phyloP scores from a whole-genome alignment of 2,329 filamentous ascomycete genomes.

The Pseudopyrenochaeta lycopersici region DNA sequence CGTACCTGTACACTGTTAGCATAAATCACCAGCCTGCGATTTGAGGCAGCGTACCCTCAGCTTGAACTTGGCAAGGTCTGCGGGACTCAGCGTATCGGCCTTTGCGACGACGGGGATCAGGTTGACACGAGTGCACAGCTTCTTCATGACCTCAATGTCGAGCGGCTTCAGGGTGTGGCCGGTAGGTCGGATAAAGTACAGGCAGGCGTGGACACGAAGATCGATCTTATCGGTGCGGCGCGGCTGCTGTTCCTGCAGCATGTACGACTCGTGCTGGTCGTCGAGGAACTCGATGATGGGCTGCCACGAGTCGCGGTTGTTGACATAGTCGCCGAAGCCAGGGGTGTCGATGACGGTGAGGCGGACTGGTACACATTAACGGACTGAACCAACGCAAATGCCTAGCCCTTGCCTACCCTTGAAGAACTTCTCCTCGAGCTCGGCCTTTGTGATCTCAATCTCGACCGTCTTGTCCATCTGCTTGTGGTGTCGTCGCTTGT shows the following conservation, averaged over 20 bases:
- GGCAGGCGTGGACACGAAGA: slow-evolving; percentile 94
- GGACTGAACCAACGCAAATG: background rate
- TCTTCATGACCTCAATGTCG: slow-evolving; percentile 99
- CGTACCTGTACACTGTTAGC: slow-evolving; percentile 71
- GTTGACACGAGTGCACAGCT: slow-evolving; percentile 96
- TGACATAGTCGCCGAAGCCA: slow-evolving; percentile 99
- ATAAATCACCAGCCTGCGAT: background rate
- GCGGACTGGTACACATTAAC: slow-evolving; percentile 72
- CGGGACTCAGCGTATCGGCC: slow-evolving; percentile 94
- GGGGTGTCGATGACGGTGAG: slow-evolving; percentile 99
- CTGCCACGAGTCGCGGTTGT: slow-evolving; percentile 99
- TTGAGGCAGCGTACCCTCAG: slow-evolving; percentile 72
- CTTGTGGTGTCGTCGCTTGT: slow-evolving; percentile 99
- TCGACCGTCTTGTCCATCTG: slow-evolving; percentile 99
- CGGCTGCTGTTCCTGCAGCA: slow-evolving; percentile 99
- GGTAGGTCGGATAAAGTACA: slow-evolving; percentile 99
- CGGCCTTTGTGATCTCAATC: slow-evolving; percentile 99
- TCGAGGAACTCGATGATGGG: slow-evolving; percentile 99
- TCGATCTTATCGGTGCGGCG: slow-evolving; percentile 99
- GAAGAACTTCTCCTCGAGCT: slow-evolving; percentile 99
- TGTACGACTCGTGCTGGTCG: slow-evolving; percentile 99
- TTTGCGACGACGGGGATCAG: slow-evolving; percentile 98
- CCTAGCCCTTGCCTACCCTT: slow-evolving; percentile 72
- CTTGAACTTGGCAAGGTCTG: slow-evolving; percentile 94
- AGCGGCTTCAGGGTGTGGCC: slow-evolving; percentile 98